phyloP scores from a whole-genome alignment of 1,284 basidiomycete species.

The Melampsora abietis-canadensis region DNA sequence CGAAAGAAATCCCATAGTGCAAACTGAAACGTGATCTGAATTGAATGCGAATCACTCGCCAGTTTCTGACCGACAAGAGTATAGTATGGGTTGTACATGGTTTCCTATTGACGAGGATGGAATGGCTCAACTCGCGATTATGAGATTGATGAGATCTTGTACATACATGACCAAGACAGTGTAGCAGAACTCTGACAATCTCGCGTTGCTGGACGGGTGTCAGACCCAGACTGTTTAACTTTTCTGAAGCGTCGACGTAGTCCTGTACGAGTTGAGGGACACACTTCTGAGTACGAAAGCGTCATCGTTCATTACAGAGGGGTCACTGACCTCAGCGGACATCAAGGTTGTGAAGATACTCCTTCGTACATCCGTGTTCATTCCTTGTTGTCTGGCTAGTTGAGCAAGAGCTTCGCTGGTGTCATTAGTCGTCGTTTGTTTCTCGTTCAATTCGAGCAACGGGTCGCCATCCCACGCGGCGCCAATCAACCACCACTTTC shows the following conservation, averaged over 20 bases:
- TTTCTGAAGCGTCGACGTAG: conserved; percentile 86
- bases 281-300: no score
- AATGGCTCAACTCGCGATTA: not conserved
- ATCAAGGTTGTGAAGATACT: conserved; percentile 89
- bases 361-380: conserved; percentile 94
- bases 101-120: conserved; percentile 63
- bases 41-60: conserved; percentile 58
- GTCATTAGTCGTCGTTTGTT: conserved; percentile 44
- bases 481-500: conserved; percentile 98
- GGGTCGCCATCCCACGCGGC: conserved; percentile 94
- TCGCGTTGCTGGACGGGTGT: conserved; percentile 90
- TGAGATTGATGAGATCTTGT: not conserved
- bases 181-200: conserved; percentile 82
- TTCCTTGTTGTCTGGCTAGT: conserved; percentile 86
- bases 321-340: conserved; percentile 73
- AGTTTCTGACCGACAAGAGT: conserved; percentile 73
- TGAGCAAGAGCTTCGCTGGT: conserved; percentile 63
- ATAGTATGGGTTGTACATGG: conserved; percentile 92
- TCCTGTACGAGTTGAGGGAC: conserved; percentile 61
- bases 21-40: conserved; percentile 90
- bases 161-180: conserved; percentile 84
- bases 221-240: conserved; percentile 74
- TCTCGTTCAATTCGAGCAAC: conserved; percentile 61
- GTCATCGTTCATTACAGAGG: not conserved
- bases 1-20: conserved; percentile 96